Conservation (phyloP, 805 yeast genomes). For the Saccharomycopsis malanga region DNA sequence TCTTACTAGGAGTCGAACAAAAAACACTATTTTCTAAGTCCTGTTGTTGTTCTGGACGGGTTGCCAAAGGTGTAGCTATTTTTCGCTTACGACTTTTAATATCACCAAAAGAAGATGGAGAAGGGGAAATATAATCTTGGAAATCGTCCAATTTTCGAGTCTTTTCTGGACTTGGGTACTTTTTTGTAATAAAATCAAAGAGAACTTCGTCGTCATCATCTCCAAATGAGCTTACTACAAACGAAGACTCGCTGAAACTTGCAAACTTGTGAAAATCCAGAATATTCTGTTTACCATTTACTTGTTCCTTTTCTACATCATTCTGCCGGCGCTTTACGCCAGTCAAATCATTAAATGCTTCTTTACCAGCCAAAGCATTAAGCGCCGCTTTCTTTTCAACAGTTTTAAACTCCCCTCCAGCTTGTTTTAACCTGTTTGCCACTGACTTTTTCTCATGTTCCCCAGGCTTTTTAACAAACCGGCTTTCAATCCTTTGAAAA, state of each 20-base stretch:
- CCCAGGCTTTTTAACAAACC: not conserved
- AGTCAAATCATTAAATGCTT: too few species aligned
- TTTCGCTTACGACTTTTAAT: too few species aligned
- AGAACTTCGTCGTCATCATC: conserved; percentile 16
- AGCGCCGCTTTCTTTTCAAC: not conserved
- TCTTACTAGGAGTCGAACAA: not conserved
- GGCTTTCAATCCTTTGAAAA: not conserved
- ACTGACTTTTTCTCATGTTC: not conserved
- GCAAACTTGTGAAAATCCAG: not conserved
- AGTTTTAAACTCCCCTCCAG: too few species aligned
- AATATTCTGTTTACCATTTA: not conserved
- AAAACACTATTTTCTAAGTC: not conserved
- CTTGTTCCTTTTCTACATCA: too few species aligned
- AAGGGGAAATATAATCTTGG: not conserved
- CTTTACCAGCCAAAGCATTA: not conserved
- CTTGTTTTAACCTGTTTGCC: too few species aligned
- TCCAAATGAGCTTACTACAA: conserved; percentile 17
- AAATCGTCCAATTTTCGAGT: not conserved
- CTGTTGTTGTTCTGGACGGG: not conserved
- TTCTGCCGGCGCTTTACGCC: too few species aligned
- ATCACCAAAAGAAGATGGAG: not conserved
- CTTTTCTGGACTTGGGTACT: conserved; percentile 4
- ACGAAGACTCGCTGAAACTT: conserved; percentile 8
- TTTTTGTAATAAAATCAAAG: conserved; percentile 7
- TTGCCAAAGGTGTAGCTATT: too few species aligned